phyloP scores from a whole-genome alignment of 345 rosid species.

The Dovyalis caffra region DNA sequence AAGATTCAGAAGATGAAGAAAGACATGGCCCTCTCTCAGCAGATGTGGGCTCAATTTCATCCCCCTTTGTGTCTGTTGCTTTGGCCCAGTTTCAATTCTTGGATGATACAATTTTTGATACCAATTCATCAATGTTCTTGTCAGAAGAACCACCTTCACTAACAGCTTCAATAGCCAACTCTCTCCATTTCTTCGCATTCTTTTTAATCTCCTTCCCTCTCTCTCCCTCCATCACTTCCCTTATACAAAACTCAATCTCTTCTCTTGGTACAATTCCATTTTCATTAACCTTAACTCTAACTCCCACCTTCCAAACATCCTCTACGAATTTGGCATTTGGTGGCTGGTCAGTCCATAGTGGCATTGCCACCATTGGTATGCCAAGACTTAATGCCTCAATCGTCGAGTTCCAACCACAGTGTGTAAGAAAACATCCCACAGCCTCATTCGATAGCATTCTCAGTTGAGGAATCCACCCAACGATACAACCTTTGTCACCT shows the following conservation, averaged over 20 bases:
- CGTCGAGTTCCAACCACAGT: constrained; percentile 33
- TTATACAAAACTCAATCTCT: constrained; percentile 19
- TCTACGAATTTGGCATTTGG: constrained; percentile 22
- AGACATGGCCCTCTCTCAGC: too few species aligned
- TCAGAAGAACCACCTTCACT: constrained; percentile 25
- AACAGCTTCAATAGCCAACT: constrained; percentile 25
- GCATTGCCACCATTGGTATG: constrained; percentile 31
- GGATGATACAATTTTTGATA: not conserved
- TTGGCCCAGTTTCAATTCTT: too few species aligned
- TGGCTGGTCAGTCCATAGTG: constrained; percentile 30
- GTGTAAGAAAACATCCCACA: constrained; percentile 21
- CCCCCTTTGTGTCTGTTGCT: too few species aligned
- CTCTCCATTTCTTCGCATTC: constrained; percentile 20
- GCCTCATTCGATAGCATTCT: constrained; percentile 13
- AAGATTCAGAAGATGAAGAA: too few species aligned
- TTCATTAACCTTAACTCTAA: constrained; percentile 22
- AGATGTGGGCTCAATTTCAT: too few species aligned
- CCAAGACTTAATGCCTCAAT: constrained; percentile 31
- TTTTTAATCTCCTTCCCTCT: constrained; percentile 6
- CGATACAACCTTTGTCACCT: not conserved
- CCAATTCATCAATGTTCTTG: constrained; percentile 9
- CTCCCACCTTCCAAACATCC: constrained; percentile 27
- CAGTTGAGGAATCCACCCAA: constrained; percentile 18
- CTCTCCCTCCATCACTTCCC: constrained; percentile 20
- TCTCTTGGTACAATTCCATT: constrained; percentile 23